These are phyloP conservation scores for Prunus yedoensis DNA, from an alignment of 331 rosid species.

Conservation along the genomic window DNA sequence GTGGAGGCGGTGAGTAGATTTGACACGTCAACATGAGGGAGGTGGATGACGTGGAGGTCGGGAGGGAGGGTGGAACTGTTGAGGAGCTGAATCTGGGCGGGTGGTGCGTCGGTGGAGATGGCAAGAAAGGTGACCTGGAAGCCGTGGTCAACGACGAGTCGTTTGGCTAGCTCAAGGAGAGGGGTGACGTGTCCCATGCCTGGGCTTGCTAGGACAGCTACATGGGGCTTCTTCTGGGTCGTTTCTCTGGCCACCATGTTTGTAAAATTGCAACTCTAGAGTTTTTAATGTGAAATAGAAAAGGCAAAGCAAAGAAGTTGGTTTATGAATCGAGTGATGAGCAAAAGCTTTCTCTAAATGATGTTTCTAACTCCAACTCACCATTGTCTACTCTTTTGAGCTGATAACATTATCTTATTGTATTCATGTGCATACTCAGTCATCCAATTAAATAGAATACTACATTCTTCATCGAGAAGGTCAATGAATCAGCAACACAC, in stretches of 20 bases:
- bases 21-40: not conserved
- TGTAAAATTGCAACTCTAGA: not conserved
- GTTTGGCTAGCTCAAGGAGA: slow-evolving; percentile 10
- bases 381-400: too few species aligned
- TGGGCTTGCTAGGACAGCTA: slow-evolving; percentile 1
- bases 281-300: too few species aligned
- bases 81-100: not conserved
- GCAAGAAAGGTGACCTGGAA: not conserved
- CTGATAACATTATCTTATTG: too few species aligned
- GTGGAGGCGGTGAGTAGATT: not conserved
- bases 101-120: slow-evolving; percentile 5
- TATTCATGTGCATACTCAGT: too few species aligned
- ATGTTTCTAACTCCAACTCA: too few species aligned
- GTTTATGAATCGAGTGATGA: too few species aligned
- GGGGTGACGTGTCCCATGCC: slow-evolving; percentile 12
- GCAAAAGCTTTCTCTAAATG: too few species aligned
- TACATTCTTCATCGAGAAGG: too few species aligned
- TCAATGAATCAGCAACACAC: too few species aligned
- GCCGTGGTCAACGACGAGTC: slow-evolving; percentile 11
- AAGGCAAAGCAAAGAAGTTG: too few species aligned
- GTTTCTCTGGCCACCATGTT: not conserved
- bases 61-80: not conserved
- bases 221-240: not conserved
- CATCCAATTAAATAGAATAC: too few species aligned
- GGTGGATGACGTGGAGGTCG: not conserved